Evolutionary conservation across 2,329 filamentous ascomycete genomes (phyloP), one percentile per base, ranked within the genome.

Genomic region (Helicocarpus griseus): DNA sequence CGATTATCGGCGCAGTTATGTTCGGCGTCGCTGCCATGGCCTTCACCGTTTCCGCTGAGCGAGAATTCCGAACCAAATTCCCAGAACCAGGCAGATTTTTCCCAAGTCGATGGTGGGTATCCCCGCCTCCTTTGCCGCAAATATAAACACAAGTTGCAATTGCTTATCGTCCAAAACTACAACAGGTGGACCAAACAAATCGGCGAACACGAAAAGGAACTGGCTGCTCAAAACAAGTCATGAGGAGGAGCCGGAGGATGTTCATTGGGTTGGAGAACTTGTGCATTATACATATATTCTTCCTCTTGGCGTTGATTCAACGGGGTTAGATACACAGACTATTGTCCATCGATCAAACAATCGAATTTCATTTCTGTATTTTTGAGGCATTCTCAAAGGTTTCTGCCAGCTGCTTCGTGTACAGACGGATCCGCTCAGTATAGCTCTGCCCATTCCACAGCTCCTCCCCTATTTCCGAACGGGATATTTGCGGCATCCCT

Each of bases 31-130:
- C 79, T 53, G 83, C 78, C 47, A 71, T 85, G 62, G 78, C 77
- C 55, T 91, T 82, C 78, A 86, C 77, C 63, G 70, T 85, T 61
- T 89, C 86, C 65, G 85, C 87, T 36, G 80, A 87, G 60, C 77
- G 81, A 58, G 88, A 94, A 69, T 71, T 78, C 57, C 81, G 87
- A 63, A 78, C 83, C 60, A 82, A 78, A 69, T 88, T 89, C 77
- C 88, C 88, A 33, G 83, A 88, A 70, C 77, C 80, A 52, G 81
- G 81, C 61, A 76, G 85, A 64, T 93, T 90, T 78, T 89, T 85
- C 70, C 87, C 87, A 45, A 93, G 87, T 73, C 80, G 88, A 81
- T 82, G 85, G 87, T 91, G 77, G 63, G 85, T 51, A 43, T 17
- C 44, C 48, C 53, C 47, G 31, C 29, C 28, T 7, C 45, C 28